These are phyloP conservation scores for Comarum palustre DNA, from an alignment of 306 rosid species.

Conservation along the genomic window DNA sequence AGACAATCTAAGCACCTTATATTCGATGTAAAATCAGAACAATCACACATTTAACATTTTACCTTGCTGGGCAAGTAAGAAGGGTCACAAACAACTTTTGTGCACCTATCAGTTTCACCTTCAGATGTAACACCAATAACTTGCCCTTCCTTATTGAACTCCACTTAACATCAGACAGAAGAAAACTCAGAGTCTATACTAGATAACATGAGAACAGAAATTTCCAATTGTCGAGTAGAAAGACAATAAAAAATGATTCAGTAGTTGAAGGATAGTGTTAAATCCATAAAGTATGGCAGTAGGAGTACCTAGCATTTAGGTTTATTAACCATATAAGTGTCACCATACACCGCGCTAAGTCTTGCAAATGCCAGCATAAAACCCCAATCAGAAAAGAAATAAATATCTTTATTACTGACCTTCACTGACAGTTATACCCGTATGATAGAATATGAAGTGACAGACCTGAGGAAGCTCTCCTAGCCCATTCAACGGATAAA, in stretches of 20 bases:
- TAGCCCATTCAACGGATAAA: conserved; percentile 92
- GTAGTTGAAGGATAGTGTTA: neutral
- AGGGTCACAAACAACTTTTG: conserved; percentile 93
- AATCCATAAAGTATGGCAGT: neutral
- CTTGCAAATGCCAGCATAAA: conserved; percentile 82
- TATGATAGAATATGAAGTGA: neutral
- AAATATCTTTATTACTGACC: neutral
- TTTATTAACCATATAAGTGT: conserved; percentile 93
- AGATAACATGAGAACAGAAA: neutral
- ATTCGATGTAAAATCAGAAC: neutral
- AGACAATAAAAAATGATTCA: conserved; percentile 10
- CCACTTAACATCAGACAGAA: conserved; percentile 61
- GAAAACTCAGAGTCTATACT: neutral
- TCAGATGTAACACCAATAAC: conserved; percentile 92
- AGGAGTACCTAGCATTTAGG: conserved; percentile 88
- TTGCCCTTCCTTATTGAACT: conserved; percentile 79
- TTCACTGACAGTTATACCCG: neutral
- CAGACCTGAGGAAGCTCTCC: conserved; percentile 99
- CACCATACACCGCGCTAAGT: conserved; percentile 98
- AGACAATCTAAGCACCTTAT: neutral
- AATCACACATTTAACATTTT: conserved; percentile 10
- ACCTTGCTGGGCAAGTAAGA: conserved; percentile 91
- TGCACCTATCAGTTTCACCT: conserved; percentile 96
- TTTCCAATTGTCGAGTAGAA: neutral
- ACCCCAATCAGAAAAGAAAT: neutral